These are phyloP conservation scores for Phtheirospermum japonicum DNA, from an alignment of 257 asterid genomes.

Conservation along the genomic window DNA sequence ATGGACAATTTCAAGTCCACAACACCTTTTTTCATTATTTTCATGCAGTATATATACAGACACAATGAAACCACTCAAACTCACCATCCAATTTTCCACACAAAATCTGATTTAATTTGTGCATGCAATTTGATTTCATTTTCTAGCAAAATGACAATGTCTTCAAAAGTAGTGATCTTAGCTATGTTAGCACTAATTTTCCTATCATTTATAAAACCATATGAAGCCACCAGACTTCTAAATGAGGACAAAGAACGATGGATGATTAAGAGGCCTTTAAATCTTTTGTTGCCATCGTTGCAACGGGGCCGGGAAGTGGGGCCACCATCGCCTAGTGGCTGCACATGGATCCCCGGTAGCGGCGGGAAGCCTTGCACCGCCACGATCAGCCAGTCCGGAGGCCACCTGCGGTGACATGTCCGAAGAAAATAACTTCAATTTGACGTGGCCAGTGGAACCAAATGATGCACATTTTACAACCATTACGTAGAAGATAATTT, in stretches of 20 bases:
- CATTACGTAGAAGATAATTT: too few relatives aligned
- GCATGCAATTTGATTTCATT: too few relatives aligned
- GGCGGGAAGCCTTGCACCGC: conserved; percentile 27
- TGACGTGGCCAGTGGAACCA: too few relatives aligned
- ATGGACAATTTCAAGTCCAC: not conserved
- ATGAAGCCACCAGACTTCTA: not conserved
- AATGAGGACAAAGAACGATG: not conserved
- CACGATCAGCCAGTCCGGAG: conserved; percentile 27
- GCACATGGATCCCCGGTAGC: too few relatives aligned
- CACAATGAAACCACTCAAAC: not conserved
- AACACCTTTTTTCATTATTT: not conserved
- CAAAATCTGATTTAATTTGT: too few relatives aligned
- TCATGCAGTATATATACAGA: not conserved
- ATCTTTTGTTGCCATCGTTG: not conserved
- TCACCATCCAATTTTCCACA: too few relatives aligned
- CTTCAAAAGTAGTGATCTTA: too few relatives aligned
- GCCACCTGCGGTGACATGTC: not conserved
- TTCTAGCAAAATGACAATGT: too few relatives aligned
- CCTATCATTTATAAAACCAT: not conserved
- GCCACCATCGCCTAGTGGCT: too few relatives aligned
- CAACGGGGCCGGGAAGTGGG: conserved; percentile 2
- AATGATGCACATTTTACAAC: conserved; percentile 3
- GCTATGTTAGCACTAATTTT: too few relatives aligned
- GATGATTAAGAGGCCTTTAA: not conserved
- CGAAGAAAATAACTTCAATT: too few relatives aligned